Evolutionary conservation across 179 eudicot species (phyloP), one percentile per base, ranked within the genome.

Genomic region (Actinidia chinensis): DNA sequence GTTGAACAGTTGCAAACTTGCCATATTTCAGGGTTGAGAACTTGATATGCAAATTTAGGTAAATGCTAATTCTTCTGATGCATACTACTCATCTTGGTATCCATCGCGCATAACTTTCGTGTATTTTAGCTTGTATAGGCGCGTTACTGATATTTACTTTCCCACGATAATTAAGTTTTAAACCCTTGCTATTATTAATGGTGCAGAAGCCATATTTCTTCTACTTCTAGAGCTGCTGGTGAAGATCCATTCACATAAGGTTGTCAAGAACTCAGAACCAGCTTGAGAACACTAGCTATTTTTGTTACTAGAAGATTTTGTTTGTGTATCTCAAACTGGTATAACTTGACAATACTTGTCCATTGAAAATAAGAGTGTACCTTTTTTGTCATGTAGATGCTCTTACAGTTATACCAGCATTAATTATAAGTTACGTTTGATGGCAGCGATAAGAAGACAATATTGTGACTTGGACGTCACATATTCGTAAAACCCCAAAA

Each of bases 141-240:
- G 22, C 43, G 74, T 77, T 56, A 17, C 74, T 68, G 36, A 15
- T 67, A n/a, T 48, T 44, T 55, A 77, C 18, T 42, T 54, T 40
- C 54, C 64, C n/a, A 58, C 75, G 2, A 44, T 58, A 0, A 48
- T 7, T 46, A 7, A 7, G 54, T 77, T 71, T 43, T 44, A 60
- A 44, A 56, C 9, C 33, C 50, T 33, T 44, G 9, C 33, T 78
- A 40, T 55, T 54, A 47, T 60, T 70, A 47, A 56, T 8, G 64
- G 51, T 44, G 67, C 79, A 44, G 44, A 47, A 56, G 64, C 54
- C 50, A 67, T 77, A 76, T 36, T 65, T 76, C 2, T 75, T 51
- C 71, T 51, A 11, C 55, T 23, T 66, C 52, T 55, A 43, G 74
- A 66, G 17, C 40, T 55, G 56, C 75, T 46, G 48, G 70, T 44